A percentile compares a stretch with the other conserved stretches of the same genome.
Evolutionary conservation across 805 yeast genomes (phyloP).

Genomic region (Kodamaea hsintzibuensis): DNA sequence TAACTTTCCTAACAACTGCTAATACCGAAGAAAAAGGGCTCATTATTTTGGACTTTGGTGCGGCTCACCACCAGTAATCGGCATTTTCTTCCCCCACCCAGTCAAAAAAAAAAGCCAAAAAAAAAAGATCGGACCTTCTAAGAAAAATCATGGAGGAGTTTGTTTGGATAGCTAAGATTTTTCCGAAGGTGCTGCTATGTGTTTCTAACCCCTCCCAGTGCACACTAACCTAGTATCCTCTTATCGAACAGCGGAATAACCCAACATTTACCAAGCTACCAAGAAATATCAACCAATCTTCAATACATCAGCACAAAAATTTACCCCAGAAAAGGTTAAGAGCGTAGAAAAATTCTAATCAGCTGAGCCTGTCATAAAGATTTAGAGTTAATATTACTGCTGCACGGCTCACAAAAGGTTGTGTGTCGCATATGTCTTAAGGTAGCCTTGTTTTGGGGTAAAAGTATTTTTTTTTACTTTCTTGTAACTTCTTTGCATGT

Average conservation of each 20-base stretch:
- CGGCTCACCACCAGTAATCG: background rate
- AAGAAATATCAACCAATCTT: too few relatives aligned
- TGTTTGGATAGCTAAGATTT: too few relatives aligned
- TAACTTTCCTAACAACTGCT: background rate
- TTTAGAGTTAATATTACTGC: background rate
- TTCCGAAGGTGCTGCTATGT: too few relatives aligned
- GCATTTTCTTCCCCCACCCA: background rate
- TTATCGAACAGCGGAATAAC: too few relatives aligned
- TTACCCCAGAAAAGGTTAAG: background rate
- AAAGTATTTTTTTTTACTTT: background rate
- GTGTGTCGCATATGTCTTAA: background rate
- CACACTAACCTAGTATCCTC: too few relatives aligned
- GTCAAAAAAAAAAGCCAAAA: background rate
- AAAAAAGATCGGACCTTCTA: background rate
- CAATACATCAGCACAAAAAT: too few relatives aligned
- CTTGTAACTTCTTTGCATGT: background rate
- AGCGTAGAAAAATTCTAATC: background rate
- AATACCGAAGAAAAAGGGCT: background rate
- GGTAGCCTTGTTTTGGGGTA: background rate
- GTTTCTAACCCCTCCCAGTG: too few relatives aligned
- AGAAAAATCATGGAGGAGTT: background rate
- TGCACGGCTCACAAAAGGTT: background rate
- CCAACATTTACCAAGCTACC: too few relatives aligned
- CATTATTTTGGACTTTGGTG: background rate
- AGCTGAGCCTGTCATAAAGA: background rate